Evolutionary conservation across 345 rosid species (phyloP), one percentile per base, ranked within the genome.

Genomic region (Murraya koenigii): DNA sequence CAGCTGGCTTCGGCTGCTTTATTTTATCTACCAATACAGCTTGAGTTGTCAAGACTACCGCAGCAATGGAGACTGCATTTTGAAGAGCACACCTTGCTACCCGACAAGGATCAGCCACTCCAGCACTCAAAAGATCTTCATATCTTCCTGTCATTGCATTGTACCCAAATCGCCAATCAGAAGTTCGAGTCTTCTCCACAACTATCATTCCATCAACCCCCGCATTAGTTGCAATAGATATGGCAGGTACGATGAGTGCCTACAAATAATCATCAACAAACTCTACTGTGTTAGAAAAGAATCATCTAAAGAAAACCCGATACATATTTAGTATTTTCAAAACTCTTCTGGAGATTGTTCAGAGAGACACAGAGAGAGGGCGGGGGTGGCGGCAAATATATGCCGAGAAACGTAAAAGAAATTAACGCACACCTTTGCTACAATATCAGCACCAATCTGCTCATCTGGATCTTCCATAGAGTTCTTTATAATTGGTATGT

Each of bases 61-160:
- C 97, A 5, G 97, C 93, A 81, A 95, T 82, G 59, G 97, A 95
- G 77, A 84, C 94, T 8, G 98, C 97, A 74, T 84, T 91, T 69
- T 93, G 91, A 68, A 95, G 89, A 1, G 97, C 97, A 56, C 92
- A 90, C 79, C 94, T 88, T 47, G 93, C 81, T 80, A 95, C 97
- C 77, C 86, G 84, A 69, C 97, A 89, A 69, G 97, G 95, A 83
- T 93, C 97, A 22, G 86, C 83, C 1, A 95, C 86, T 75, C 97
- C 95, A 2, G 87, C 90, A 35, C 79, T 55, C 20, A 95, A 72
- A 75, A 95, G 98, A 88, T 95, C 97, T 81, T 87, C 97, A 33
- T 85, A 92, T 66, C 62, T 82, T 44, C 88, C 91, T 8, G 88
- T 86, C 97, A 93, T 88, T 38, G 97, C 97, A 72, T 94, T 90